A percentile compares a stretch with the other conserved stretches of the same genome.
These are phyloP conservation scores for Floccularia luteovirens DNA, from an alignment of 768 basidiomycete genomes.

Conservation along the genomic window DNA sequence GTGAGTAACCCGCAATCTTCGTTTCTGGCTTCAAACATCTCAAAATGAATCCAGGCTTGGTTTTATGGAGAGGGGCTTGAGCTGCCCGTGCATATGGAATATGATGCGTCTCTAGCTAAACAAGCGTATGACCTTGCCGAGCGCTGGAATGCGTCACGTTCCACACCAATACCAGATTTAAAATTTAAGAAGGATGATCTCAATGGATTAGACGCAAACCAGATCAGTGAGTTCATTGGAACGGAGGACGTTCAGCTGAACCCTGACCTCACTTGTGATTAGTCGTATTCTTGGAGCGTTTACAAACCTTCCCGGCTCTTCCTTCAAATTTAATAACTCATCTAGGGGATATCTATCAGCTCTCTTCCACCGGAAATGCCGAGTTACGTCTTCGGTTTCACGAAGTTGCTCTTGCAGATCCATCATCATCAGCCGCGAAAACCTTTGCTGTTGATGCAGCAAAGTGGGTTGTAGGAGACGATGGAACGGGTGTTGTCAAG, in stretches of 20 bases:
- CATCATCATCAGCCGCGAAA: conserved; percentile 36
- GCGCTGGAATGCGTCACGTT: conserved; percentile 64
- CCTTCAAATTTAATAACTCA: conserved; percentile 50
- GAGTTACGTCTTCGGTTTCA: conserved; percentile 81
- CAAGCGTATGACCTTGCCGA: conserved; percentile 66
- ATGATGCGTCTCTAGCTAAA: conserved; percentile 65
- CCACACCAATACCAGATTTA: conserved; percentile 34
- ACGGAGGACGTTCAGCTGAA: too few species aligned
- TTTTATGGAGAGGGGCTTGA: conserved; percentile 70
- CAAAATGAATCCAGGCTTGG: conserved; percentile 51
- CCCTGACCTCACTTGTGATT: conserved; percentile 5
- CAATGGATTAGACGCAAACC: conserved; percentile 59
- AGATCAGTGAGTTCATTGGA: conserved; percentile 47
- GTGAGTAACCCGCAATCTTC: conserved; percentile 28
- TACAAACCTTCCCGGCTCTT: conserved; percentile 55
- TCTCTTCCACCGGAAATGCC: conserved; percentile 54
- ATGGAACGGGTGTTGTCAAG: conserved; percentile 54
- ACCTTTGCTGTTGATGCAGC: conserved; percentile 46
- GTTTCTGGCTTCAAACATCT: not conserved
- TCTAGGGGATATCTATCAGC: conserved; percentile 47
- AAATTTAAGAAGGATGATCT: conserved; percentile 57
- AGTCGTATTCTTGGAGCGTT: conserved; percentile 83
- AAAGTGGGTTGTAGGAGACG: conserved; percentile 63
- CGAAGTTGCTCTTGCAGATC: conserved; percentile 52
- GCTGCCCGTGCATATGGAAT: conserved; percentile 69